Base-by-base conservation (phyloP, 257 asterid genomes). In the Primulina huaijiensis region DNA sequence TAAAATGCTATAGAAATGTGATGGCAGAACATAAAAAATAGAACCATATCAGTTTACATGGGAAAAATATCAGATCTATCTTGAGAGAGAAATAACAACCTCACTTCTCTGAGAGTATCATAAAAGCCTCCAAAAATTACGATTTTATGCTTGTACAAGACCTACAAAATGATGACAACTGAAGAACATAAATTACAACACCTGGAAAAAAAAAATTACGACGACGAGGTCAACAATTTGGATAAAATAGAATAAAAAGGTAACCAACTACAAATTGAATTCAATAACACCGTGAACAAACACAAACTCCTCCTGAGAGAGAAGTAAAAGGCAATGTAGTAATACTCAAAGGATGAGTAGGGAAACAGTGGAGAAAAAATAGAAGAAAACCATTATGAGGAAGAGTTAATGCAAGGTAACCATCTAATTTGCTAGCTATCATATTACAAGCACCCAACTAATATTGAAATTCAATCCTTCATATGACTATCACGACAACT, bases 31-130 rank as follows among this genome's bases (percentile, higher is more conserved):
- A 38, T 34, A 63, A 34, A 21, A 63, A 4, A 29, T 17, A 63
- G 57, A 20, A 29, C 29, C 3, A 17, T 14, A 8, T 6, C 53
- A 60, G 52, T 27, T 16, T 17, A 27, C 43, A 68, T 1, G 11
- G 6, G n/a, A 60, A 69, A 40, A 43, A 25, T 31, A 63, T 29
- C 16, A 23, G 14, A 69, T 23, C 55, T 27, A 73, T 25, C 57
- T 59, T 56, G 69, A 78, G 74, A 75, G 69, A 27, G 29, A 61
- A 56, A 69, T 37, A 50, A 38, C 72, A 35, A 93, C 99, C 99
- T 90, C 89, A 93, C 99, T 93, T 93, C 99, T 83, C 99, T 89
- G 65, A 93, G 97, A 31, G 99, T 93, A 82, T 93, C 99, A 68
- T 93, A 90, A 78, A 90, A 93, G 75, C 99, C 99, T 78, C 99